Evolutionary conservation across 2,329 filamentous ascomycete genomes (phyloP), one percentile per base, ranked within the genome.

Genomic region (Cryphonectria radicalis): DNA sequence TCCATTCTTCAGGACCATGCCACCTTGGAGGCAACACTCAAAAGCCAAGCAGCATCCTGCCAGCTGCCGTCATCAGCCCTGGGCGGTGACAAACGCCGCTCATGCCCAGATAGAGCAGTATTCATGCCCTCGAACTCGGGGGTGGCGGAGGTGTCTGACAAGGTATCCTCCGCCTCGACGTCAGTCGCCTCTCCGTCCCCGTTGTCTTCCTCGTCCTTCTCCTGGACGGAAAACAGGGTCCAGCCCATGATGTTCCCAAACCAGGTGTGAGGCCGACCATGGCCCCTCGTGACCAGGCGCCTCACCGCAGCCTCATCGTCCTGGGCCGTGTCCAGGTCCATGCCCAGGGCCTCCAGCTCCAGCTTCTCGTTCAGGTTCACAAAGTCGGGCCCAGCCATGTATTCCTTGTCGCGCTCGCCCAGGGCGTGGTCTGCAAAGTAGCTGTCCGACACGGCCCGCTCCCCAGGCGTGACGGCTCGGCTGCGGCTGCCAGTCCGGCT

Each of bases 11-110:
- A 73, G 37, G 71, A 71, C 71, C 71, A 73, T 19, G 71, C 71
- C 14, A 90, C 87, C 76, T 89, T 90, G 37, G 86, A 86, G 14
- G 89, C 90, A 73, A 92, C 89, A 74, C 86, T 90, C 69, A 92
- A 79, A 63, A 92, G 79, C 90, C 90, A 92, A 22, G 89, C 89
- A 37, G 89, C 90, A 79, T 92, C 90, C 71, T 88, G 85, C 90
- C 90, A 92, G 11, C 86, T 86, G 22, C 88, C 89, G 60, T 88
- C 85, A 67, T 91, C 85, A 11, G 84, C 81, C 59, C 84, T 84
- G 77, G 87, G 77, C 14, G 85, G 82, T 28, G 84, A 83, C 55
- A 90, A 80, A 13, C 79, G 79, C 35, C 46, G 28, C 32, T 57
- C 25, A 65, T 87, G 85, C 64, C 85, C 82, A 0, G 82, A 77